Evolutionary conservation across 2,329 filamentous ascomycete species (phyloP).

Genomic region (Phoma herbarum): DNA sequence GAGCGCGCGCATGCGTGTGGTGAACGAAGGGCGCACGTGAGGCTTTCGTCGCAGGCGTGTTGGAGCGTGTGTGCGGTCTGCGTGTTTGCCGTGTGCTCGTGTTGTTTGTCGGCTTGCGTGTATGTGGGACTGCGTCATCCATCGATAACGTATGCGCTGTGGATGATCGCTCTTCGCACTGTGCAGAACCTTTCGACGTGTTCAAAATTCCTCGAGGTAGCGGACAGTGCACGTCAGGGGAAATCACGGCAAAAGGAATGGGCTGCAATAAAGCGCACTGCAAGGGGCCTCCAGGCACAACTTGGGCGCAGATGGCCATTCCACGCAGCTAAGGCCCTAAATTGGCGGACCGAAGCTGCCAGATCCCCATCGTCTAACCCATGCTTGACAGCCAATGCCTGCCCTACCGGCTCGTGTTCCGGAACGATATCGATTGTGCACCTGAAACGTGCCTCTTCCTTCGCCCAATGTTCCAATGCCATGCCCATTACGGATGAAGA

Average conservation of each 20-base stretch:
- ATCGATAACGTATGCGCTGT: slow-evolving; percentile 23
- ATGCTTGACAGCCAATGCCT: slow-evolving; percentile 19
- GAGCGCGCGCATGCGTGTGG: slow-evolving; percentile 37
- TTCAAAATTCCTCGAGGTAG: slow-evolving; percentile 14
- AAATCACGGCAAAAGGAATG: slow-evolving; percentile 19
- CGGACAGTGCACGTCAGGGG: slow-evolving; percentile 20
- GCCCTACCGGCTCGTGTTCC: slow-evolving; percentile 22
- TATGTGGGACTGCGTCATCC: slow-evolving; percentile 25
- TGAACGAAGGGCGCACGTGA: slow-evolving; percentile 13
- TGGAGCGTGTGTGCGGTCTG: slow-evolving; percentile 11
- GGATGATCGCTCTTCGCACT: slow-evolving; percentile 17
- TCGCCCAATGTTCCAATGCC: slow-evolving; percentile 43
- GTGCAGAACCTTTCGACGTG: slow-evolving; percentile 17
- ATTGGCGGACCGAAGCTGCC: slow-evolving; percentile 16
- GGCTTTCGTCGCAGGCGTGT: slow-evolving; percentile 10
- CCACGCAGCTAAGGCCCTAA: slow-evolving; percentile 10
- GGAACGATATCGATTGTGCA: slow-evolving; percentile 17
- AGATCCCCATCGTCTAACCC: slow-evolving; percentile 17
- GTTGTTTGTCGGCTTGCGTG: slow-evolving; percentile 32
- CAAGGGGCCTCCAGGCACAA: slow-evolving; percentile 38
- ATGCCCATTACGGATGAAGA: slow-evolving; percentile 55
- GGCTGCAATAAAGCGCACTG: slow-evolving; percentile 26
- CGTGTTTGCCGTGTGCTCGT: slow-evolving; percentile 22
- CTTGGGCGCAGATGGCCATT: slow-evolving; percentile 25
- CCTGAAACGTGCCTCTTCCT: slow-evolving; percentile 20